phyloP scores from a whole-genome alignment of 306 rosid genomes.

The Sphenostylis stenocarpa region DNA sequence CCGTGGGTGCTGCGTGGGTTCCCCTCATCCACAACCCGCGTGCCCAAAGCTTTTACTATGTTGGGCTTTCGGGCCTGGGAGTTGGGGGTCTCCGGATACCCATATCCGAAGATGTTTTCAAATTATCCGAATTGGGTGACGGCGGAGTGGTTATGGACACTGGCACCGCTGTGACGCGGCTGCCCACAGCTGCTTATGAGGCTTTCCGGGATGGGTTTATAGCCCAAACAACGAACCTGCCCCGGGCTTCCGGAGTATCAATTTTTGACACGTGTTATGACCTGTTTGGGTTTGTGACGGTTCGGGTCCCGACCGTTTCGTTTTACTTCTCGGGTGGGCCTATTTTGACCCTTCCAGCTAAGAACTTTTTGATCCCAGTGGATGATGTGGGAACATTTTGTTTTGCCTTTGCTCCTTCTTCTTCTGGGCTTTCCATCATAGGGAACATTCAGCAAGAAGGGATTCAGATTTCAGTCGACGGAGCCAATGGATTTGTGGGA shows the following conservation, averaged over 20 bases:
- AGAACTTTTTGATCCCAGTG: conserved; percentile 80
- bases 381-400: conserved; percentile 82
- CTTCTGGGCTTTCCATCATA: conserved; percentile 68
- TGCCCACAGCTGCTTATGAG: conserved; percentile 65
- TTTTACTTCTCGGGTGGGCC: conserved; percentile 89
- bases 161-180: conserved; percentile 88
- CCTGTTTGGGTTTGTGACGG: conserved; percentile 74
- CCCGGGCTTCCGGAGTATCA: conserved; percentile 63
- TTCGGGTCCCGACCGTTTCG: conserved; percentile 88
- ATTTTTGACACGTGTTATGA: conserved; percentile 87
- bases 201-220: conserved; percentile 68
- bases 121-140: conserved; percentile 48
- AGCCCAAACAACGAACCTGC: conserved; percentile 69
- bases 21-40: conserved; percentile 60
- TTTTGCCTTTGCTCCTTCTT: conserved; percentile 77
- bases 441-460: conserved; percentile 99
- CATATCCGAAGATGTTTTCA: conserved; percentile 63
- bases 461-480: conserved; percentile 83
- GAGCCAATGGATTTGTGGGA: conserved; percentile 86
- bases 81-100: conserved; percentile 70
- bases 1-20: conserved; percentile 90
- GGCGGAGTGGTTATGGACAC: conserved; percentile 99
- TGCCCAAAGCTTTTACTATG: conserved; percentile 73
- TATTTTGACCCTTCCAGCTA: conserved; percentile 79
- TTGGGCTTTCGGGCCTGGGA: conserved; percentile 79